phyloP scores from a whole-genome alignment of 257 asterid species.

The Striga asiatica region DNA sequence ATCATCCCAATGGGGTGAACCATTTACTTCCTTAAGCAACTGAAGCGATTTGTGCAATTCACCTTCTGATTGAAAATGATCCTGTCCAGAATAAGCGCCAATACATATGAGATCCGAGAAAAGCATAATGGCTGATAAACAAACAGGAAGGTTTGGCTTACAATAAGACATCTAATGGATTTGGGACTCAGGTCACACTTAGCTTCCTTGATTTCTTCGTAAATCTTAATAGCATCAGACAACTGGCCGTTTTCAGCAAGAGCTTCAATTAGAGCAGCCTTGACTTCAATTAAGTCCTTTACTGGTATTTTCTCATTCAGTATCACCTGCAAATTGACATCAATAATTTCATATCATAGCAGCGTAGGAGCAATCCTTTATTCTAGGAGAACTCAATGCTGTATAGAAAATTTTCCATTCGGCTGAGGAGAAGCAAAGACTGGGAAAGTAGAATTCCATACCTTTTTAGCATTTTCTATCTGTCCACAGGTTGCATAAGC shows the following conservation, averaged over 20 bases:
- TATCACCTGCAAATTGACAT: conserved; percentile 37
- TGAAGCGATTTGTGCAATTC: conserved; percentile 46
- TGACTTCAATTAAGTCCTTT: conserved; percentile 50
- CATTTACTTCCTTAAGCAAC: conserved; percentile 53
- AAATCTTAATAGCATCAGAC: conserved; percentile 56
- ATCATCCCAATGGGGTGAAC: conserved; percentile 49
- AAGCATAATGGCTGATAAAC: conserved; percentile 1
- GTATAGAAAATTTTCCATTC: background rate
- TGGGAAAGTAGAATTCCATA: conserved; percentile 16
- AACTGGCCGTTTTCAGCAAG: conserved; percentile 78
- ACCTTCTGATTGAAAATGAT: conserved; percentile 53
- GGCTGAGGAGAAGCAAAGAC: conserved; percentile 9
- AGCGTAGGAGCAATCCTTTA: conserved; percentile 4
- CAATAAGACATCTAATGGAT: conserved; percentile 57
- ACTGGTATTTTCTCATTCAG: conserved; percentile 32
- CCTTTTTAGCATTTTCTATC: conserved; percentile 71
- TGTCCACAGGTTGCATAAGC: conserved; percentile 80
- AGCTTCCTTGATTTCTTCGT: conserved; percentile 51
- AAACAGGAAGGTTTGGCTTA: conserved; percentile 28
- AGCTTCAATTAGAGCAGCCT: conserved; percentile 64
- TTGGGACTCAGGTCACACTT: conserved; percentile 47
- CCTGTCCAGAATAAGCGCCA: conserved; percentile 30
- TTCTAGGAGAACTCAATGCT: background rate
- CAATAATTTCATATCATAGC: conserved; percentile 9
- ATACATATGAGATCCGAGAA: background rate